Conservation (phyloP, 352 stramenopile species). For the Globisporangium nagaii region DNA sequence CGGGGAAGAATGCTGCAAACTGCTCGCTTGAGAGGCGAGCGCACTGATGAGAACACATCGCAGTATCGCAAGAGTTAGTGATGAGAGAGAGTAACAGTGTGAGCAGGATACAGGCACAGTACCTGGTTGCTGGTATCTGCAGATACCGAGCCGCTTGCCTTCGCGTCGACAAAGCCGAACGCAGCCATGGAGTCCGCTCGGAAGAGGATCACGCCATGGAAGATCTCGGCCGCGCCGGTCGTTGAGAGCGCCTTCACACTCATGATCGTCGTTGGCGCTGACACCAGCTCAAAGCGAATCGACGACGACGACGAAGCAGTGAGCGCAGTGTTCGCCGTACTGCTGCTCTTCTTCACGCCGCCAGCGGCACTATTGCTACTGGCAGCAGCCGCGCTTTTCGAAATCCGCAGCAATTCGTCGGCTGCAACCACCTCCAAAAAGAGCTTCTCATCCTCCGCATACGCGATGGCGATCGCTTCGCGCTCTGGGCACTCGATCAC, state of each 20-base stretch:
- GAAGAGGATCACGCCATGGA: slow-evolving; percentile 63
- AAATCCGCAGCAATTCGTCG: background rate
- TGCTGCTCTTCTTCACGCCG: background rate
- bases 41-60: slow-evolving; percentile 16
- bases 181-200: slow-evolving; percentile 45
- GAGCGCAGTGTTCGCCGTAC: background rate
- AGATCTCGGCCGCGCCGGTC: slow-evolving; percentile 19
- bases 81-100: no score
- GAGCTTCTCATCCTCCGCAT: slow-evolving; percentile 28
- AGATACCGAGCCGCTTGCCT: background rate
- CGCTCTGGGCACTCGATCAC: slow-evolving; percentile 32
- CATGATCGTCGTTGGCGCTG: slow-evolving; percentile 45
- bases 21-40: slow-evolving; percentile 50
- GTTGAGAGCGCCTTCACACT: slow-evolving; percentile 31
- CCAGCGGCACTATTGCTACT: background rate
- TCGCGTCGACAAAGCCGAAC: slow-evolving; percentile 55
- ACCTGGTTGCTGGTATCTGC: background rate
- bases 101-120: no score
- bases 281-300: slow-evolving; percentile 51
- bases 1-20: slow-evolving; percentile 64
- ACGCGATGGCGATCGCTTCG: slow-evolving; percentile 45
- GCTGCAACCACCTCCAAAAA: slow-evolving; percentile 24
- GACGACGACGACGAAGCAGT: slow-evolving; percentile 6
- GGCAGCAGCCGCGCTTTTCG: background rate
- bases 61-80: background rate